A percentile compares a stretch with the other conserved stretches of the same genome.
These are phyloP conservation scores for Mycosarcoma maydis DNA, from an alignment of 1,284 basidiomycete genomes.

Conservation along the genomic window DNA sequence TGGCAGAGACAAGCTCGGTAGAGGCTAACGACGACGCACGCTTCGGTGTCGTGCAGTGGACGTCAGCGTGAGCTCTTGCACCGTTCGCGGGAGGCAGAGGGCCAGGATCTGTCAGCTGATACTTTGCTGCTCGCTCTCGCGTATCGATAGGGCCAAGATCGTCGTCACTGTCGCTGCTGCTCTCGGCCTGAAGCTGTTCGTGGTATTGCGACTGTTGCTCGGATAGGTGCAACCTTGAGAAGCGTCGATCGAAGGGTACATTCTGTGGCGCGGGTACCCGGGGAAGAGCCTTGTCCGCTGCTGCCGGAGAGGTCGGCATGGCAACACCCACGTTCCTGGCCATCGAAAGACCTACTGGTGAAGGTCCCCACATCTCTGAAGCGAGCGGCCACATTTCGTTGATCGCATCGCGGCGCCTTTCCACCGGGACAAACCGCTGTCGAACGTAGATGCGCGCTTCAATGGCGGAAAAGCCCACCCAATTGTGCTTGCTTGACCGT, in stretches of 20 bases:
- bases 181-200: conserved; percentile 30
- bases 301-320: background rate
- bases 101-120: conserved; percentile 31
- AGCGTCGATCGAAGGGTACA: conserved; percentile 31
- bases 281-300: conserved; percentile 29
- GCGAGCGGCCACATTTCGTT: background rate
- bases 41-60: background rate
- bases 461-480: conserved; percentile 42
- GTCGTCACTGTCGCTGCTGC: conserved; percentile 29
- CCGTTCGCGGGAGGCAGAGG: conserved; percentile 4
- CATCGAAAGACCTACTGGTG: conserved; percentile 16
- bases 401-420: background rate
- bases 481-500: conserved; percentile 39
- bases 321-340: background rate
- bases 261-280: conserved; percentile 25
- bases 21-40: conserved; percentile 15
- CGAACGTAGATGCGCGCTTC: conserved; percentile 39
- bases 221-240: conserved; percentile 28
- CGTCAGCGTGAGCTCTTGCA: background rate
- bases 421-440: conserved; percentile 23
- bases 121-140: conserved; percentile 11
- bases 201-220: conserved; percentile 23
- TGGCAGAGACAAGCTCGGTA: conserved; percentile 27
- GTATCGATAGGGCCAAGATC: background rate
- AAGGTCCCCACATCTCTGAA: background rate